Base-by-base conservation (phyloP, 768 basidiomycete genomes). In the Trametes villosa region DNA sequence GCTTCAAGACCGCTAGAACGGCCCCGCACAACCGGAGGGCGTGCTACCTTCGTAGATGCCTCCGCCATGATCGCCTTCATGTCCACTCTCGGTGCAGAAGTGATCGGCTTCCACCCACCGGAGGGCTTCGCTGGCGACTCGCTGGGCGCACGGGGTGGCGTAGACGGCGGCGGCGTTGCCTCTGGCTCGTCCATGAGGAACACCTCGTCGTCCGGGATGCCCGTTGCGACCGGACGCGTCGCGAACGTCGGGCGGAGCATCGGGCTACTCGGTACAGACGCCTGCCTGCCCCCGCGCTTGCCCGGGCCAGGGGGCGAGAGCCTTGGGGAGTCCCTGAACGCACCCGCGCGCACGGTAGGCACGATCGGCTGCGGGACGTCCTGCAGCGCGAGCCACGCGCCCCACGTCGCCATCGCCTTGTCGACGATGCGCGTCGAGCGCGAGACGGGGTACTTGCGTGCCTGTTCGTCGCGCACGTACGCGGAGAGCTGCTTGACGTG, bases 21-120 rank as follows among this genome's bases (percentile, higher is more conserved):
- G 38, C 15, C 58, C 20, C 6, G 34, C 36, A 15, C 61, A 36
- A 29, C 47, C 38, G 12, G 27, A 42, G 9, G 49, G 11, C 33
- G 24, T 27, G 12, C 18, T 45, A 66, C 72, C 30, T 60, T 71
- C 17, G 68, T 75, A 48, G 81, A 85, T 1, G 88, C 83, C 72
- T 95, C 95, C 0, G 89, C 91, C 84, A 98, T 92, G 58, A 98
- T 84, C 17, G 83, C 75, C 67, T 89, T 90, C 83, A 98, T 88
- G 69, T 96, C 92, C 13, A 87, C 84, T 24, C 91, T 94, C 61
- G 86, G 85, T 0, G 74, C 73, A 8, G 78, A 78, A 3, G 72
- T 59, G 13, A 71, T 66, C 7, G 65, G 57, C 57, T 72, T 76
- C 75, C 77, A 78, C 7, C 72, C 76, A 2, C 64, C 62, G 1